phyloP scores from a whole-genome alignment of 176 grass and related monocot species.

The Lolium perenne region DNA sequence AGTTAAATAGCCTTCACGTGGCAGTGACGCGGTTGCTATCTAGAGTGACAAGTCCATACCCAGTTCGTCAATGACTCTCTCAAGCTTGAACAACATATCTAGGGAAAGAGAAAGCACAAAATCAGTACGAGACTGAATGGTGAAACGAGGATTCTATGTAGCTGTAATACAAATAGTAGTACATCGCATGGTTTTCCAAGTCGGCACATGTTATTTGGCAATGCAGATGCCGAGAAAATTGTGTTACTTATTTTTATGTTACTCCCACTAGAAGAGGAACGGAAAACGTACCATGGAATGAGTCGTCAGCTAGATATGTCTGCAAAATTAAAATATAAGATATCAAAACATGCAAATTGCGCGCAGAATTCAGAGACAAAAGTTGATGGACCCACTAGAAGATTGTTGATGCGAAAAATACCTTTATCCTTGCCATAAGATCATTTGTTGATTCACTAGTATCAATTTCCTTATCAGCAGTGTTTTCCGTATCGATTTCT shows the following conservation, averaged over 20 bases:
- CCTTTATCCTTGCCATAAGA: constrained; percentile 61
- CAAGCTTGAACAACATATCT: constrained; percentile 72
- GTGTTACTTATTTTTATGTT: background rate
- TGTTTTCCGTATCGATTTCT: constrained; percentile 29
- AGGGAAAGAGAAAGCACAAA: constrained; percentile 29
- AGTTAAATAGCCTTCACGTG: background rate
- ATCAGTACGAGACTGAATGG: background rate
- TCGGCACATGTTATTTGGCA: background rate
- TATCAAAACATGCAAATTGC: background rate
- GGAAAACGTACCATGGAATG: constrained; percentile 66
- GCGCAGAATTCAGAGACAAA: background rate
- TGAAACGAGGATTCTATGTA: constrained; percentile 6
- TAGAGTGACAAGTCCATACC: constrained; percentile 59
- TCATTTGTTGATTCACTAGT: constrained; percentile 44
- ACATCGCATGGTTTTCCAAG: background rate
- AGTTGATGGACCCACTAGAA: background rate
- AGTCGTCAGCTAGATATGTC: constrained; percentile 62
- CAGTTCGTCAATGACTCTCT: constrained; percentile 68
- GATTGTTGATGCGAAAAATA: constrained; percentile 33
- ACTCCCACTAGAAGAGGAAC: background rate
- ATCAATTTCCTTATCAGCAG: constrained; percentile 31
- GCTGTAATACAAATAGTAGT: background rate
- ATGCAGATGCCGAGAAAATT: constrained; percentile 17
- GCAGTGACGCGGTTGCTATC: constrained; percentile 21
- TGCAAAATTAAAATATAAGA: constrained; percentile 31